These are phyloP conservation scores for Ustilago shanxiensis DNA, from an alignment of 1,284 basidiomycete species.

Conservation along the genomic window DNA sequence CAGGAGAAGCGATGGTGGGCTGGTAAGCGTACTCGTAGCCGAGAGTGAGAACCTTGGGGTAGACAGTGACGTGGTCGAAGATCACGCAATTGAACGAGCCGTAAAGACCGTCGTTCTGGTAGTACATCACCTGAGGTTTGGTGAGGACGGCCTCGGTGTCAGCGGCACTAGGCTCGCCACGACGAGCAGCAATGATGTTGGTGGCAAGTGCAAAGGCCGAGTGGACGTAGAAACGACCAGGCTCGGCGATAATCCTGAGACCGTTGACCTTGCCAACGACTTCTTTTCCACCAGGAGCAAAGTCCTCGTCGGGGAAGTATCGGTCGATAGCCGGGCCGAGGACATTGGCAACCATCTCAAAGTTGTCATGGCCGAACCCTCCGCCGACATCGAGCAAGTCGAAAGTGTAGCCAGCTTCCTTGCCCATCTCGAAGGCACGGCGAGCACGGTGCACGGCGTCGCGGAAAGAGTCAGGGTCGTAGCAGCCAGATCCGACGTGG, in stretches of 20 bases:
- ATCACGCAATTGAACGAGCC: constrained; percentile 98
- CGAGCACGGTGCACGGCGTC: constrained; percentile 89
- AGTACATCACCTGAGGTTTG: constrained; percentile 68
- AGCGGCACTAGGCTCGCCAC: constrained; percentile 43
- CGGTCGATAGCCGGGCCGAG: constrained; percentile 80
- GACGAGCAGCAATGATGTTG: constrained; percentile 87
- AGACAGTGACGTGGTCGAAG: constrained; percentile 89
- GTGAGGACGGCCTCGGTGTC: constrained; percentile 12
- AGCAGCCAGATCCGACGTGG: constrained; percentile 97
- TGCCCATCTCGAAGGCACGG: constrained; percentile 88
- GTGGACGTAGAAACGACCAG: constrained; percentile 94
- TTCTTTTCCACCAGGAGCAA: constrained; percentile 62
- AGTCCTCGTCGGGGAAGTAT: constrained; percentile 82
- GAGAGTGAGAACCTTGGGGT: constrained; percentile 81
- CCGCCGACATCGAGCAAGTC: constrained; percentile 91
- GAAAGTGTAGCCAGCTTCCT: constrained; percentile 84
- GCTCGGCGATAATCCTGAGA: constrained; percentile 92
- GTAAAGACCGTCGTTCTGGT: constrained; percentile 74
- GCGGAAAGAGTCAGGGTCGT: constrained; percentile 87
- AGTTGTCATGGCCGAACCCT: constrained; percentile 91
- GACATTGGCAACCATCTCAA: constrained; percentile 83
- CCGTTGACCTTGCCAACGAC: constrained; percentile 72
- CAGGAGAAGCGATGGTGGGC: constrained; percentile 63
- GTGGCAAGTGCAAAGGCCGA: constrained; percentile 91
- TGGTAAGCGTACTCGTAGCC: constrained; percentile 67